Conservation (phyloP, 768 basidiomycete species). For the Auriscalpium vulgare region DNA sequence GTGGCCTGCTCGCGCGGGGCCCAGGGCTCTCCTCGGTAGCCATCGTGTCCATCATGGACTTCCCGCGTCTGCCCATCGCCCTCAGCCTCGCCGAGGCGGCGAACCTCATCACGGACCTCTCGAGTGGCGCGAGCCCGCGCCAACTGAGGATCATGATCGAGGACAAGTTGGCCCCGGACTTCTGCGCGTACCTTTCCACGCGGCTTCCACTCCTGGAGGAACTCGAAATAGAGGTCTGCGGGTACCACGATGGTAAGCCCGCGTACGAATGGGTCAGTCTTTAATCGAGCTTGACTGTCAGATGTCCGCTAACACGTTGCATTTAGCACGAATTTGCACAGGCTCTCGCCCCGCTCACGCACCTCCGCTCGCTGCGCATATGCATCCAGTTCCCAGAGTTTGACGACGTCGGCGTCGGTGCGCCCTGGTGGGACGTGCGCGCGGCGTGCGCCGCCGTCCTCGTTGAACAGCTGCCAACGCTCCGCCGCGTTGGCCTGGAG, state of each 20-base stretch:
- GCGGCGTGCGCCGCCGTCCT: slow-evolving; percentile 22
- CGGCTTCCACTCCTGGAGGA: slow-evolving; percentile 25
- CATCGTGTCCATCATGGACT: slow-evolving; percentile 26
- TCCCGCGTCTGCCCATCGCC: slow-evolving; percentile 29
- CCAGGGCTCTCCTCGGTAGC: slow-evolving; percentile 22
- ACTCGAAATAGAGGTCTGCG: slow-evolving; percentile 28
- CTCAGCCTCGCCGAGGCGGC: slow-evolving; percentile 27
- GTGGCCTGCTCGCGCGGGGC: slow-evolving; percentile 22
- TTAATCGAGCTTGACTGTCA: slow-evolving; percentile 13
- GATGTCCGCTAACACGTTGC: background rate
- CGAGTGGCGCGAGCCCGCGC: slow-evolving; percentile 25
- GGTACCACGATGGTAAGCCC: slow-evolving; percentile 30
- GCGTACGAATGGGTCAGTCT: slow-evolving; percentile 28
- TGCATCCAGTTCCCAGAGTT: slow-evolving; percentile 31
- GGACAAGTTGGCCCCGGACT: slow-evolving; percentile 26
- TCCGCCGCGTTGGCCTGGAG: slow-evolving; percentile 26
- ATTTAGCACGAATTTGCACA: slow-evolving; percentile 27
- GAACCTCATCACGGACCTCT: slow-evolving; percentile 21
- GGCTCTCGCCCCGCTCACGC: slow-evolving; percentile 22
- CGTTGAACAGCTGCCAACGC: slow-evolving; percentile 24
- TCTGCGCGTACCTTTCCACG: slow-evolving; percentile 23
- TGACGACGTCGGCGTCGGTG: slow-evolving; percentile 12
- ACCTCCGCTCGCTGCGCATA: slow-evolving; percentile 23
- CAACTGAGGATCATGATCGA: slow-evolving; percentile 29
- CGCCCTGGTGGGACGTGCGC: slow-evolving; percentile 23